Evolutionary conservation across 768 basidiomycete species (phyloP), one percentile per base, ranked within the genome.

Genomic region (Lentinula detonsa): DNA sequence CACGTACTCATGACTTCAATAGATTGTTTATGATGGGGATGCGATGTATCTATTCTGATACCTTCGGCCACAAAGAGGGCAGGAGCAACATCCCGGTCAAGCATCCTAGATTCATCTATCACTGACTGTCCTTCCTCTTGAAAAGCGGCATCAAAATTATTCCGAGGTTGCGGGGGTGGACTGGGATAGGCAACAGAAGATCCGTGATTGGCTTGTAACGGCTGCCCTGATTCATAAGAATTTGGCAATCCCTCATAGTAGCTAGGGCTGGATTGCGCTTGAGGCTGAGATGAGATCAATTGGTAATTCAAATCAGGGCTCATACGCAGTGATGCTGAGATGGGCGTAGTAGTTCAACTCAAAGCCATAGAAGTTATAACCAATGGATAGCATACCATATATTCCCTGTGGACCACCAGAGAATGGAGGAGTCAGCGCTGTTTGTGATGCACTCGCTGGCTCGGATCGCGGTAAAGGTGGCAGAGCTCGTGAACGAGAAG

Each of bases 51-150:
- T 18, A 31, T 13, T 35, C 9, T 49, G 16, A 61, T 23, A 13
- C 53, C 61, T 61, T 54, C 52, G 35, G 54, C 61, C 5, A 49
- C 21, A 56, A 61, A 54, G 2, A 48, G n/a, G 8, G 34, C 48
- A 18, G 57, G 57, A 7, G 45, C 57, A 33, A 59, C 31, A 46
- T 59, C 33, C 37, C 46, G 43, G 31, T 59, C 57, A 4, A 59
- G 57, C 57, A 59, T 49, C 7, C 37, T 31, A 11, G 43, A 48
- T 13, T 35, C 57, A 21, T 59, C 57, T 18, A 59, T 34, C 37
- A 49, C 16, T 33, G 43, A 18, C 23, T 59, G 57, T 16, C 57
- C 57, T 8, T 49, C n/a, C 23, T 28, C n/a, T 50, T 59, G 57
- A 2, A 59, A 35, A 34, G 45, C 57, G 9, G 57, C 15, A 49